These are phyloP conservation scores for Pythium myriotylum DNA, from an alignment of 352 stramenopile genomes.

Conservation along the genomic window DNA sequence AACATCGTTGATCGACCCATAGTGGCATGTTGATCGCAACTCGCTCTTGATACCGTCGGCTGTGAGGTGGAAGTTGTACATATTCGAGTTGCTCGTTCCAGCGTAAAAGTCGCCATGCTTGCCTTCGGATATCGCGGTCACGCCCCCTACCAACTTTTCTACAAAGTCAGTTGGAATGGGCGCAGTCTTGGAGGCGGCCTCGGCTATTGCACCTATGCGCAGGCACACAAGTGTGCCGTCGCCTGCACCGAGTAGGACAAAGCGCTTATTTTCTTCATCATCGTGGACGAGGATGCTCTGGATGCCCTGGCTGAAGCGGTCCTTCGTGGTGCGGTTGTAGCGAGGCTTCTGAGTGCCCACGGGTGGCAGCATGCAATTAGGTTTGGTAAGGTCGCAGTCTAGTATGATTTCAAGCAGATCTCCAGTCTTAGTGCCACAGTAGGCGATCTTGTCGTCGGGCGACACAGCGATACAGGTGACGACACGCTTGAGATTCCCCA, in stretches of 20 bases:
- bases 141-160: slow-evolving; percentile 88
- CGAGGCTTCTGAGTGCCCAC: slow-evolving; percentile 80
- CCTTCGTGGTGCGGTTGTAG: slow-evolving; percentile 91
- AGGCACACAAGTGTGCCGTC: slow-evolving; percentile 92
- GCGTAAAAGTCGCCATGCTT: slow-evolving; percentile 87
- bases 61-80: slow-evolving; percentile 87
- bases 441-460: slow-evolving; percentile 92
- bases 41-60: slow-evolving; percentile 41
- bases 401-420: slow-evolving; percentile 96
- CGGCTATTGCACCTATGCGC: slow-evolving; percentile 64
- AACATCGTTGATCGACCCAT: slow-evolving; percentile 92
- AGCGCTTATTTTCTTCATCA: slow-evolving; percentile 86
- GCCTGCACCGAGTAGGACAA: slow-evolving; percentile 89
- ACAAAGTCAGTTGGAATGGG: slow-evolving; percentile 66
- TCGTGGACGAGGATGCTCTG: slow-evolving; percentile 85
- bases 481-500: slow-evolving; percentile 94
- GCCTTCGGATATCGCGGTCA: slow-evolving; percentile 91
- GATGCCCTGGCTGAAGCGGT: slow-evolving; percentile 94
- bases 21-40: slow-evolving; percentile 91
- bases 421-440: slow-evolving; percentile 94
- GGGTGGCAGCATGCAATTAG: slow-evolving; percentile 73
- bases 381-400: slow-evolving; percentile 93
- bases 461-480: slow-evolving; percentile 93
- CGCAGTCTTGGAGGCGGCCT: slow-evolving; percentile 61
- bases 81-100: slow-evolving; percentile 94